Evolutionary conservation across 2,329 filamentous ascomycete species (phyloP).

Genomic region (Rhynchosporium graminicola): DNA sequence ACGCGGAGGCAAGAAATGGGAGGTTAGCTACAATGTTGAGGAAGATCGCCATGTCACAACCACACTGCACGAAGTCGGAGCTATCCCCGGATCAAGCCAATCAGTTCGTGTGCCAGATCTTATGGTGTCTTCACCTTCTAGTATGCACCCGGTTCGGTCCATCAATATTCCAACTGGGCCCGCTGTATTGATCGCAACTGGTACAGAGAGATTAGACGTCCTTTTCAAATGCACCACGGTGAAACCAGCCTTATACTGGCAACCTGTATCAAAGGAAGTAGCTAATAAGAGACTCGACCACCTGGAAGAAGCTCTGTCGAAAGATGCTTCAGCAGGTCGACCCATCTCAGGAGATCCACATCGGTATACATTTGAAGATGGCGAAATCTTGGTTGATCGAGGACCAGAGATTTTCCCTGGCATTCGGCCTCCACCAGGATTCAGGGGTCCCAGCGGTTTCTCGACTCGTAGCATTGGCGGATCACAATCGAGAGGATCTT

Average conservation of each 20-base stretch:
- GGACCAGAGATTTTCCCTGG: slow-evolving; percentile 70
- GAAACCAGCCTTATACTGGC: slow-evolving; percentile 66
- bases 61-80: slow-evolving; percentile 53
- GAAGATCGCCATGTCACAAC: slow-evolving; percentile 57
- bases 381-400: slow-evolving; percentile 66
- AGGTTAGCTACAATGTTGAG: slow-evolving; percentile 67
- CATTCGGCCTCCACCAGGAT: slow-evolving; percentile 56
- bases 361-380: slow-evolving; percentile 72
- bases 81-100: slow-evolving; percentile 29
- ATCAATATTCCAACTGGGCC: slow-evolving; percentile 41
- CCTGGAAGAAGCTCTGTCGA: slow-evolving; percentile 48
- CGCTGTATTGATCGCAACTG: slow-evolving; percentile 10
- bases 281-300: slow-evolving; percentile 64
- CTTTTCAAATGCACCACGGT: slow-evolving; percentile 60
- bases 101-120: slow-evolving; percentile 32
- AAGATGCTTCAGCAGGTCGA: slow-evolving; percentile 41
- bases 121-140: slow-evolving; percentile 39
- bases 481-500: slow-evolving; percentile 3
- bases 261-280: slow-evolving; percentile 63
- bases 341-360: slow-evolving; percentile 49
- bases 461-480: slow-evolving; percentile 14
- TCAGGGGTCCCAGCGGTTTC: slow-evolving; percentile 35
- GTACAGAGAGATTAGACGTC: slow-evolving; percentile 48
- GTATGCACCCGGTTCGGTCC: slow-evolving; percentile 37
- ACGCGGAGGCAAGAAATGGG: slow-evolving; percentile 59